phyloP scores from a whole-genome alignment of 108 stramenopile genomes.

The Nitzschia sp. region DNA sequence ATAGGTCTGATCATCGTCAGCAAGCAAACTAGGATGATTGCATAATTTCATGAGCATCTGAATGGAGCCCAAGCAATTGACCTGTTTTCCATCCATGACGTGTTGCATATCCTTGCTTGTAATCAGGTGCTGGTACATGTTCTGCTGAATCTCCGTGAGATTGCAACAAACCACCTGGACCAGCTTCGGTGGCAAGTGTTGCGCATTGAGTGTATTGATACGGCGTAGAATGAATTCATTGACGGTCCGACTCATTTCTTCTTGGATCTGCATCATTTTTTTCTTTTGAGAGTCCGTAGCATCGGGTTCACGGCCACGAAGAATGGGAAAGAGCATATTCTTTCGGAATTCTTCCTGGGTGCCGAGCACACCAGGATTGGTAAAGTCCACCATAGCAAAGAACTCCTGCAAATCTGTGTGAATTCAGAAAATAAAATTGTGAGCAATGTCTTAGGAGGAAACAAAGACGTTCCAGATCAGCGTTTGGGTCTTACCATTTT shows the following conservation, averaged over 20 bases:
- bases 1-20: conserved; percentile 58
- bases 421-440: background rate
- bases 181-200: conserved; percentile 97
- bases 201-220: conserved; percentile 95
- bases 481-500: conserved; percentile 33
- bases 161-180: conserved; percentile 98
- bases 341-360: conserved; percentile 87
- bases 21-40: conserved; percentile 92
- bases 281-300: conserved; percentile 86
- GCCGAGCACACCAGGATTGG: conserved; percentile 90
- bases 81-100: conserved; percentile 96
- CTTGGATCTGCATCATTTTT: conserved; percentile 83
- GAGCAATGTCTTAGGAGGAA: background rate
- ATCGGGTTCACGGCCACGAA: conserved; percentile 95
- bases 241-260: conserved; percentile 88
- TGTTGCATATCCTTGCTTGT: conserved; percentile 93
- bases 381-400: conserved; percentile 98
- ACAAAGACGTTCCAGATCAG: background rate
- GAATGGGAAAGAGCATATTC: conserved; percentile 81
- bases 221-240: conserved; percentile 96
- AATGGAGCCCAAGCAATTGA: conserved; percentile 93
- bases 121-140: conserved; percentile 94
- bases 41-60: conserved; percentile 96
- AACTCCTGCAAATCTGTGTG: conserved; percentile 86
- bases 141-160: conserved; percentile 92